phyloP scores from a whole-genome alignment of 179 eudicot species.

The Camellia oleifera region DNA sequence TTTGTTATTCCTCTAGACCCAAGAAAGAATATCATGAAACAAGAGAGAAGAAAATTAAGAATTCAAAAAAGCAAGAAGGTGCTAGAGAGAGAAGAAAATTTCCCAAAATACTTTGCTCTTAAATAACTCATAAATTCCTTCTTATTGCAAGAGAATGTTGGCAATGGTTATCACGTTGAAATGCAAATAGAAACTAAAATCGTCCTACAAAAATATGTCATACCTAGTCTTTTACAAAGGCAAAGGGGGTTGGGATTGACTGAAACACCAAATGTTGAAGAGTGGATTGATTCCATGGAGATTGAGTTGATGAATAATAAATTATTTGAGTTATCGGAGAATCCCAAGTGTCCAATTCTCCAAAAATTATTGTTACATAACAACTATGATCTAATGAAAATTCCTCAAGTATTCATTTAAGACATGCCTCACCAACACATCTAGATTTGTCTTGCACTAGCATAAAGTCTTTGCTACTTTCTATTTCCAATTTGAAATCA shows the following conservation, averaged over 20 bases:
- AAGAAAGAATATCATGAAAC: too few relatives aligned
- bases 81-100: too few relatives aligned
- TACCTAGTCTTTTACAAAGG: not conserved
- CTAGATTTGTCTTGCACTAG: constrained; percentile 11
- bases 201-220: too few relatives aligned
- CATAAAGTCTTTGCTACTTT: constrained; percentile 15
- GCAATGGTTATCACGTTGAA: not conserved
- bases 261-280: not conserved
- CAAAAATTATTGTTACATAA: not conserved
- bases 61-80: too few relatives aligned
- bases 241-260: not conserved
- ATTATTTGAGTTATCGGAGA: not conserved
- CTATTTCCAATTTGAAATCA: constrained; percentile 1
- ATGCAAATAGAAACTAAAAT: not conserved
- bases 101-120: not conserved
- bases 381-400: not conserved
- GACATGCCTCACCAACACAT: not conserved
- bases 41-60: too few relatives aligned
- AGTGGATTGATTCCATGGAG: not conserved
- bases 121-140: not conserved
- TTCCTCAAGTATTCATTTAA: not conserved
- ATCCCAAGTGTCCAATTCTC: not conserved
- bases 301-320: not conserved
- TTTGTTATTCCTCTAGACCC: too few relatives aligned
- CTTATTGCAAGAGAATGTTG: not conserved